Base-by-base conservation (phyloP, 345 rosid species). In the Brassica cretica region DNA sequence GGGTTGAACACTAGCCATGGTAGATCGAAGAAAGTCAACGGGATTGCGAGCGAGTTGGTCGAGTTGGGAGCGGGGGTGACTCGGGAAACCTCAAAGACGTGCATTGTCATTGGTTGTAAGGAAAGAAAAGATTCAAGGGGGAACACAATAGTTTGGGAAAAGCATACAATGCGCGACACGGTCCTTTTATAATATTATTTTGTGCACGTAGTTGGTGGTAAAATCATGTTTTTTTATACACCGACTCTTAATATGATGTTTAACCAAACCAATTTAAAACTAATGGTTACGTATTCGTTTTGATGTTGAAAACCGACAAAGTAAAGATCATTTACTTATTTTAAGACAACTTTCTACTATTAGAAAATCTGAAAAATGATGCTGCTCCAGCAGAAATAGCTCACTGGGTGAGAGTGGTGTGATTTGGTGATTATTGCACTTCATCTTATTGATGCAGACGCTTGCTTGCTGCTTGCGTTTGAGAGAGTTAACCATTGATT, bases 1-100 rank as follows among this genome's bases (percentile, higher is more conserved):
- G 82, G 86, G 21, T 14, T 32, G 2, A 78, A 60, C 3, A 75
- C n/a, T 25, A 87, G 60, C 81, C 83, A 80, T 4, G 68, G 14
- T 0, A 66, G 32, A 27, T 85, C 87, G 2, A 71, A 77, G 35
- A 19, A 65, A 8, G 81, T 76, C 55, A 82, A 72, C 0, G 86
- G 87, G 3, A 82, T 56, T 18, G 67, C 8, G 24, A 75, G 61
- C 37, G 72, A 67, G 29, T 66, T 35, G 1, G 5, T 46, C 2
- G 84, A 32, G 19, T 69, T 30, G 2, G 15, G 11, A 14, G 68
- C 63, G 4, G 83, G 84, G 10, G 5, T 30, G 41, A 78, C 75
- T 53, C 49, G 75, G 25, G 69, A n/a, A 6, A 73, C 53, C 11
- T 76, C 74, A 5, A n/a, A 4, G 16, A 68, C 41, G 21, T 7